Evolutionary conservation across 345 rosid species (phyloP).

Genomic region (Eucalyptus marginata): DNA sequence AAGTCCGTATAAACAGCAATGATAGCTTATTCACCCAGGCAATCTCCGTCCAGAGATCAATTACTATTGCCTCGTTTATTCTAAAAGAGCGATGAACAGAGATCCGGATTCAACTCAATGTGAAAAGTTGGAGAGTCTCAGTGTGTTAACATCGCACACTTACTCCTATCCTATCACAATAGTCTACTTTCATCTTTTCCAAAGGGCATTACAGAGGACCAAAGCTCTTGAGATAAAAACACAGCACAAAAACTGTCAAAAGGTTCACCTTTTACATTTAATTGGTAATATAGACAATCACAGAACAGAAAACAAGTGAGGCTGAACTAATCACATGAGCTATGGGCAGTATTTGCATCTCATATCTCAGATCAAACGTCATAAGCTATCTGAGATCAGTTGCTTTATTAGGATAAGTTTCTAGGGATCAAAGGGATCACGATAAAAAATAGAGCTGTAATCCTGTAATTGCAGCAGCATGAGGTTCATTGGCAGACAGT

Average conservation of each 20-base stretch:
- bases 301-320: neutral
- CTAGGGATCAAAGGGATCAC: neutral
- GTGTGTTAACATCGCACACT: neutral
- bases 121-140: neutral
- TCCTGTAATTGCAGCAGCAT: neutral
- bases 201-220: neutral
- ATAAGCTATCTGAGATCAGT: neutral
- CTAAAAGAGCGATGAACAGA: neutral
- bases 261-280: neutral
- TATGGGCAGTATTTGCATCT: neutral
- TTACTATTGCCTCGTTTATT: neutral
- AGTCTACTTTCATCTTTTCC: neutral
- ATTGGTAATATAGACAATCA: neutral
- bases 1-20: neutral
- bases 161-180: neutral
- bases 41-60: neutral
- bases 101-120: neutral
- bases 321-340: neutral
- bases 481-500: neutral
- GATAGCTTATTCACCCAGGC: neutral
- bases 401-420: neutral
- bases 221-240: neutral
- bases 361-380: neutral
- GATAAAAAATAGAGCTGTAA: neutral
- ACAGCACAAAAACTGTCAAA: neutral